Conservation (phyloP, 208 protist genomes). For the Acanthamoeba castellanii region DNA sequence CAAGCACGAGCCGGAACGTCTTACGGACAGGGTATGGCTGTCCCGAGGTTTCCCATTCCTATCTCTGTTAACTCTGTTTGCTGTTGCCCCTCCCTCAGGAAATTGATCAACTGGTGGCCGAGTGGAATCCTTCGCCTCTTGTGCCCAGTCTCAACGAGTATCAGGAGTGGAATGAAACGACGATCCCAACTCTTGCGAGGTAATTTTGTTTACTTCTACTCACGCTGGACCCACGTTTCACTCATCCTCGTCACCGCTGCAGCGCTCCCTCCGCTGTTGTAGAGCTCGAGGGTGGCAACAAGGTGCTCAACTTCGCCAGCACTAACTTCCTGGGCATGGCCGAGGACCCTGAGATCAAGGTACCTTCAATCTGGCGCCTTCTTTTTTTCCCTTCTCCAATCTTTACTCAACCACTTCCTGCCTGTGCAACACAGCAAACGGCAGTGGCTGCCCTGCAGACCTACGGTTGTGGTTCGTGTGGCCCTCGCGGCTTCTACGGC, state of each 20-base stretch:
- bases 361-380: background rate
- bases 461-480: constrained; percentile 98
- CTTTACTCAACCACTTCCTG: background rate
- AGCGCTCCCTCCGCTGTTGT: background rate
- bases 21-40: constrained; percentile 45
- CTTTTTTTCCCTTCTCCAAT: background rate
- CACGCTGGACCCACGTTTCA: background rate
- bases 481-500: constrained; percentile 98
- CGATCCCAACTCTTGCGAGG: constrained; percentile 86
- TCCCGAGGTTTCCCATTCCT: constrained; percentile 4
- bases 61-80: background rate
- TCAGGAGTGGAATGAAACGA: constrained; percentile 31
- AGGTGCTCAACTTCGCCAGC: constrained; percentile 92
- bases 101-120: constrained; percentile 55
- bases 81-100: background rate
- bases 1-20: constrained; percentile 15
- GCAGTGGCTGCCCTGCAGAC: constrained; percentile 92
- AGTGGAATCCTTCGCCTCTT: constrained; percentile 42
- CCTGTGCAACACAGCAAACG: constrained; percentile 60
- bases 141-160: constrained; percentile 38
- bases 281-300: constrained; percentile 77
- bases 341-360: constrained; percentile 91
- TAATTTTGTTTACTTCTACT: background rate
- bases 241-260: background rate
- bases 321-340: constrained; percentile 96